Conservation (phyloP, 805 yeast genomes). For the Debaryomyces hansenii region DNA sequence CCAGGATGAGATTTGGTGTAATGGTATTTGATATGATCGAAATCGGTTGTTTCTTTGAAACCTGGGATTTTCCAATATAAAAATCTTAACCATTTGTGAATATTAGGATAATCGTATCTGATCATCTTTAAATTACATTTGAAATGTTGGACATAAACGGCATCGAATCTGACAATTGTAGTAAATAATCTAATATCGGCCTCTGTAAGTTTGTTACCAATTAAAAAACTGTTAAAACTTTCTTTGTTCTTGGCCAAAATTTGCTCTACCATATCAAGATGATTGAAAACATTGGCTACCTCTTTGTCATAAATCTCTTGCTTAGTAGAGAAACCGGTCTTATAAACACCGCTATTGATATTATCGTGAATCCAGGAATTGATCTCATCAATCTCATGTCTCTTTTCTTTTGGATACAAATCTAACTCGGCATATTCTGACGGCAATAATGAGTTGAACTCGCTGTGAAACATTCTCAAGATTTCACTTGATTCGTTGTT, state of each 20-base stretch:
- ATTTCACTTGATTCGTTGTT: slow-evolving; percentile 91
- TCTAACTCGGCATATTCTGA: slow-evolving; percentile 51
- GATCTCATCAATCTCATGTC: slow-evolving; percentile 65
- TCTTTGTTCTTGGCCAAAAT: slow-evolving; percentile 53
- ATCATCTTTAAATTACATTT: slow-evolving; percentile 86
- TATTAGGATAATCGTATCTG: slow-evolving; percentile 72
- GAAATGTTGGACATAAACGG: slow-evolving; percentile 93
- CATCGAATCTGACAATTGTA: slow-evolving; percentile 87
- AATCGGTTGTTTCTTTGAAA: slow-evolving; percentile 76
- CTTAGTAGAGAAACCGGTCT: slow-evolving; percentile 82
- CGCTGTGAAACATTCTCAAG: slow-evolving; percentile 77
- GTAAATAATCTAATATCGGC: slow-evolving; percentile 87
- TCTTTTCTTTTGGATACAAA: slow-evolving; percentile 59
- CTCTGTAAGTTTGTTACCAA: slow-evolving; percentile 75
- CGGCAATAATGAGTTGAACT: slow-evolving; percentile 59
- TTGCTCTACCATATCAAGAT: slow-evolving; percentile 69
- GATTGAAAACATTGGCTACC: slow-evolving; percentile 59
- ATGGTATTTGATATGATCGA: slow-evolving; percentile 88
- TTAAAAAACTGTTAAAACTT: too few relatives aligned
- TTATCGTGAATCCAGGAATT: slow-evolving; percentile 84
- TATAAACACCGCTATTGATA: slow-evolving; percentile 92
- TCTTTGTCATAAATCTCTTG: slow-evolving; percentile 80
- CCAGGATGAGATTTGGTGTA: slow-evolving; percentile 82
- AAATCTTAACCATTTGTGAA: slow-evolving; percentile 78
- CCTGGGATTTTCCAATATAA: slow-evolving; percentile 79